phyloP scores from a whole-genome alignment of 116 monocot genomes.

The Posidonia oceanica region DNA sequence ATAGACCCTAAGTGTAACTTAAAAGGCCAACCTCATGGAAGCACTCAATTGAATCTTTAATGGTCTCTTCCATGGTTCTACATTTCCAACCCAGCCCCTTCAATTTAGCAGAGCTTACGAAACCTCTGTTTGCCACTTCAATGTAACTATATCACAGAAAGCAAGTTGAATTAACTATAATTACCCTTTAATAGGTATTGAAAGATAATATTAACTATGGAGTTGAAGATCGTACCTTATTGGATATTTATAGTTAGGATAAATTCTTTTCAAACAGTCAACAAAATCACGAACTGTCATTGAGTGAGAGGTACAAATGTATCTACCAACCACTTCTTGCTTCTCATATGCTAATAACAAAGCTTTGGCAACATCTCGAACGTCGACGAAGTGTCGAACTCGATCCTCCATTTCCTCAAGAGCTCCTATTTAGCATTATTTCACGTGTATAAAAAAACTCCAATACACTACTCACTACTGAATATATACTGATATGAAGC shows the following conservation, averaged over 20 bases:
- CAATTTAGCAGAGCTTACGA: slow-evolving; percentile 24
- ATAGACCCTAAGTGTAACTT: no score
- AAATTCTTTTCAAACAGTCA: slow-evolving; percentile 17
- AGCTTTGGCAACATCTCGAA: slow-evolving; percentile 31
- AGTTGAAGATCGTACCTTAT: no score
- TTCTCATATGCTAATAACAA: slow-evolving; percentile 30
- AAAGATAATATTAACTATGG: no score
- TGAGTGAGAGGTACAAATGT: slow-evolving; percentile 19
- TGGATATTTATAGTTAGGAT: slow-evolving; percentile 21
- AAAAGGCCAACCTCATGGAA: slow-evolving; percentile 22
- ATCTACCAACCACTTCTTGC: slow-evolving; percentile 24
- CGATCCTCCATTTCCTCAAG: background rate
- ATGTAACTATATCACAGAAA: no score
- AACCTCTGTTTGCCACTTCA: no score
- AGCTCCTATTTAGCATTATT: no score
- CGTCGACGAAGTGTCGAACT: slow-evolving; percentile 12
- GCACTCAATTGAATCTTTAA: slow-evolving; percentile 24
- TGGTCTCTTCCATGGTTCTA: slow-evolving; percentile 18
- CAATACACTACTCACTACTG: no score
- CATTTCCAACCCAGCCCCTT: slow-evolving; percentile 37
- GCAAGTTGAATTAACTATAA: no score
- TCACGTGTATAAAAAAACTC: no score
- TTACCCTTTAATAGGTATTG: no score
- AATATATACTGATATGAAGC: no score
- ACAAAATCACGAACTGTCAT: slow-evolving; percentile 9